Base-by-base conservation (phyloP, 495 filamentous ascomycete genomes). In the Chaetomium cochliodes region DNA sequence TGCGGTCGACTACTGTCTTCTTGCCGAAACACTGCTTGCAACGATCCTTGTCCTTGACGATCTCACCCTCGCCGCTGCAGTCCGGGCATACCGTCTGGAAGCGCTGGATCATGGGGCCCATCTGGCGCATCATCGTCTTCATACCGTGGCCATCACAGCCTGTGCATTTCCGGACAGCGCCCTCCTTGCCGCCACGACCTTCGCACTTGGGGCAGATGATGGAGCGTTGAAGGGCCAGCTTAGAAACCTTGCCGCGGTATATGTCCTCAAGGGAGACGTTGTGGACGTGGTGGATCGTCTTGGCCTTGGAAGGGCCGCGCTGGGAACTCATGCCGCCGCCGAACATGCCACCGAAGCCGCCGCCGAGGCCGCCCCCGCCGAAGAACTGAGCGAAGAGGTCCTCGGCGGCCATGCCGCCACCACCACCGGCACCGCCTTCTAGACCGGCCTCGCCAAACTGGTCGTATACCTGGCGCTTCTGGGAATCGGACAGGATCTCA, bases 61-160 rank as follows among this genome's bases (percentile, higher is more conserved):
- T 92, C 80, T 99, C 96, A 55, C 96, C 92, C 76, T 98, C 96
- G 65, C 94, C 94, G 64, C 92, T 91, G 75, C 94, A 99, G 78
- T 99, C 94, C 37, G 92, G 91, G 86, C 94, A 99, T 65, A 97
- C 92, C 22, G 96, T 98, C 85, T 98, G 96, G 86, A 98, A 98
- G 57, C 94, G 90, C 80, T 98, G 96, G 73, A 98, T 98, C 94
- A 99, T 99, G 58, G 94, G 94, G 58, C 96, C 94, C 93, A 98
- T 98, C 83, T 98, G 96, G 71, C 94, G 90, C 94, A 98, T 97
- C 93, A 99, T 98, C 23, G 90, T 97, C 88, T 98, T 98, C 91
- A 96, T 96, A 78, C 94, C 96, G 65, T 87, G 84, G 70, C 94
- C 94, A 65, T 96, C 91, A 77, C 94, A 99, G 66, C 90, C 89